Percentiles rank a stretch among this genome's conserved stretches.
These are phyloP conservation scores for Schizophyllum commune DNA, from an alignment of 1,284 basidiomycete genomes.

Conservation along the genomic window DNA sequence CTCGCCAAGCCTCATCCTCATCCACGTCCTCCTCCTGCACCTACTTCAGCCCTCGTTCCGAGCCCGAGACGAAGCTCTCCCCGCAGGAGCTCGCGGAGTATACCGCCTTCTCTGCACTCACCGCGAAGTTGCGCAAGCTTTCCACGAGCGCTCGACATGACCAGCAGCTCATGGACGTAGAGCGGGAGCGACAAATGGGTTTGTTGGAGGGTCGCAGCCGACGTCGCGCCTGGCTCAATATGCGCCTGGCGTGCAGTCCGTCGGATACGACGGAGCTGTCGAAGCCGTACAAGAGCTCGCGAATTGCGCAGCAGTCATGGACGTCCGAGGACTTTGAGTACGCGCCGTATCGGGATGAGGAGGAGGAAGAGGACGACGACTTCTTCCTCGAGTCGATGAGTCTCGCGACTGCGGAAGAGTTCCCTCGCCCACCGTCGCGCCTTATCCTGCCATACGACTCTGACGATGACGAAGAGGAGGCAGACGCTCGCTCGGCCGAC, in stretches of 20 bases:
- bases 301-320: constrained; percentile 26
- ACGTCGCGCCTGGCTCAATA: constrained; percentile 40
- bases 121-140: constrained; percentile 32
- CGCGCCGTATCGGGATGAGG: neutral
- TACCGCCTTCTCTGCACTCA: constrained; percentile 27
- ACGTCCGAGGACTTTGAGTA: constrained; percentile 27
- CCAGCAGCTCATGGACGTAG: constrained; percentile 25
- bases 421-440: neutral
- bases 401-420: neutral
- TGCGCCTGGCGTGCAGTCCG: neutral
- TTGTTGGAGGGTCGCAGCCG: constrained; percentile 43
- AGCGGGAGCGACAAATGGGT: constrained; percentile 29
- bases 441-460: neutral
- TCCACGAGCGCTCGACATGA: constrained; percentile 28
- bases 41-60: neutral
- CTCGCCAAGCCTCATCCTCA: neutral
- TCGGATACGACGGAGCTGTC: constrained; percentile 37
- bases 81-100: constrained; percentile 21
- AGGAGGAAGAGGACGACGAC: neutral
- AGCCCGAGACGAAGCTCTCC: neutral
- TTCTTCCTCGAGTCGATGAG: neutral
- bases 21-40: neutral
- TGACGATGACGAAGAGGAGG: neutral
- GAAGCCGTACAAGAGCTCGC: constrained; percentile 33
- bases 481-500: neutral